Evolutionary conservation across 257 asterid genomes (phyloP).

Genomic region (Solanum chilense): DNA sequence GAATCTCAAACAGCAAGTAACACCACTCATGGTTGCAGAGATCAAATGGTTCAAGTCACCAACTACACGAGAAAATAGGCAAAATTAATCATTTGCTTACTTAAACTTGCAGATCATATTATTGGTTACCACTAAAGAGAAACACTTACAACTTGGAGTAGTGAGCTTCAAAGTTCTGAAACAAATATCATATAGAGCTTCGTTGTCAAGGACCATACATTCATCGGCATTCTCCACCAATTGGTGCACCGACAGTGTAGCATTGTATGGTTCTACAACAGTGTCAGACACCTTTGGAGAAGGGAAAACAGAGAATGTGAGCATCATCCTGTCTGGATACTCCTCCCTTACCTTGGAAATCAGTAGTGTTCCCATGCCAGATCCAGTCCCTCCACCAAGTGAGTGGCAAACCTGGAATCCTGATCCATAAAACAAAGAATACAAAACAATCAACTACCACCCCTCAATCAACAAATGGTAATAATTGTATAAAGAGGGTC

Average conservation of each 20-base stretch:
- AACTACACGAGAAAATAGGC: conserved; percentile 14
- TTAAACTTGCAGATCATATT: not conserved
- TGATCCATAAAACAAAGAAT: conserved; percentile 5
- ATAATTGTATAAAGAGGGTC: not conserved
- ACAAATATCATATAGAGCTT: conserved; percentile 58
- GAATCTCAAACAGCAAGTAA: conserved; percentile 50
- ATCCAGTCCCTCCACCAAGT: conserved; percentile 65
- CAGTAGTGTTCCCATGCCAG: conserved; percentile 64
- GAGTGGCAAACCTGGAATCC: conserved; percentile 68
- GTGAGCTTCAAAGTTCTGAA: conserved; percentile 60
- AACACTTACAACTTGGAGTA: conserved; percentile 51
- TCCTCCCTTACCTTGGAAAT: conserved; percentile 65
- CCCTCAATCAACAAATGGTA: not conserved
- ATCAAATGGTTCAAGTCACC: conserved; percentile 61
- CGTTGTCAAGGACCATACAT: conserved; percentile 68
- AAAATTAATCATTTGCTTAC: not conserved
- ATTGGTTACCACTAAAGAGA: not conserved
- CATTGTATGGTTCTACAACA: conserved; percentile 57
- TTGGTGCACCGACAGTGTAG: conserved; percentile 57
- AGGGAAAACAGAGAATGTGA: conserved; percentile 64
- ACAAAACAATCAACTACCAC: not conserved
- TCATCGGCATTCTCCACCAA: conserved; percentile 63
- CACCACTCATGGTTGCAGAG: conserved; percentile 68
- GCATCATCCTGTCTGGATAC: conserved; percentile 66
- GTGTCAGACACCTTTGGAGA: conserved; percentile 70